phyloP scores from a whole-genome alignment of 441 rosid genomes.

The Breynia disticha region DNA sequence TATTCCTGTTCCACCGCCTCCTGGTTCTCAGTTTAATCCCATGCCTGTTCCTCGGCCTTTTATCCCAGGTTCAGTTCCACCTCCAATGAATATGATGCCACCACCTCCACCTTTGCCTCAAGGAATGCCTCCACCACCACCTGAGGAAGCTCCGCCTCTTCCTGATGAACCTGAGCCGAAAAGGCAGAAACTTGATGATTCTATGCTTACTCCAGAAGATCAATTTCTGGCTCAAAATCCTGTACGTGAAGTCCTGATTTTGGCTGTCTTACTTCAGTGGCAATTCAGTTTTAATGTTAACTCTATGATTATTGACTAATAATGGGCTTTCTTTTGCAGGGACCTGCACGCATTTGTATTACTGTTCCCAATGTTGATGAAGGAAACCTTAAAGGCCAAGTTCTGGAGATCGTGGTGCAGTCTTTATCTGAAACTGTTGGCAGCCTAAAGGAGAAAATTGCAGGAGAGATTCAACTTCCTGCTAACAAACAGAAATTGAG shows the following conservation, averaged over 20 bases:
- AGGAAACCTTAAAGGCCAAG: conserved; percentile 75
- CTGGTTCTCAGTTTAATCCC: conserved; percentile 72
- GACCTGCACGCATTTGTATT: conserved; percentile 53
- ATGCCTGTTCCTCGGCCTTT: conserved; percentile 52
- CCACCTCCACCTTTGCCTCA: conserved; percentile 61
- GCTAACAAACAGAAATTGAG: conserved; percentile 96
- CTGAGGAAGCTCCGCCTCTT: conserved; percentile 92
- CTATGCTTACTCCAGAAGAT: conserved; percentile 70
- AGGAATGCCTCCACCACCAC: conserved; percentile 95
- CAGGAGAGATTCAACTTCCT: conserved; percentile 88
- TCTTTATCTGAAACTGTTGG: conserved; percentile 73
- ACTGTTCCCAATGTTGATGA: conserved; percentile 77
- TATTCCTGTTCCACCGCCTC: conserved; percentile 67
- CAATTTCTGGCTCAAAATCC: conserved; percentile 83
- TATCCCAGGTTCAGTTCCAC: conserved; percentile 36
- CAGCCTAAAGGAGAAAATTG: conserved; percentile 95
- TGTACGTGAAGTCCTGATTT: conserved; percentile 25
- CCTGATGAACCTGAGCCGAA: conserved; percentile 95
- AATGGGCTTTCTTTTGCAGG: conserved; percentile 38
- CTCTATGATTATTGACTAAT: background rate
- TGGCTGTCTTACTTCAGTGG: background rate
- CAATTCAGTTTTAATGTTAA: conserved; percentile 1
- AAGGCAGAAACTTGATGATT: conserved; percentile 81
- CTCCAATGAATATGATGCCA: conserved; percentile 57
- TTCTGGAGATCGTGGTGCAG: conserved; percentile 72